Evolutionary conservation across 352 stramenopile species (phyloP), one percentile per base, ranked within the genome.

Genomic region (Phytophthora hibernalis): DNA sequence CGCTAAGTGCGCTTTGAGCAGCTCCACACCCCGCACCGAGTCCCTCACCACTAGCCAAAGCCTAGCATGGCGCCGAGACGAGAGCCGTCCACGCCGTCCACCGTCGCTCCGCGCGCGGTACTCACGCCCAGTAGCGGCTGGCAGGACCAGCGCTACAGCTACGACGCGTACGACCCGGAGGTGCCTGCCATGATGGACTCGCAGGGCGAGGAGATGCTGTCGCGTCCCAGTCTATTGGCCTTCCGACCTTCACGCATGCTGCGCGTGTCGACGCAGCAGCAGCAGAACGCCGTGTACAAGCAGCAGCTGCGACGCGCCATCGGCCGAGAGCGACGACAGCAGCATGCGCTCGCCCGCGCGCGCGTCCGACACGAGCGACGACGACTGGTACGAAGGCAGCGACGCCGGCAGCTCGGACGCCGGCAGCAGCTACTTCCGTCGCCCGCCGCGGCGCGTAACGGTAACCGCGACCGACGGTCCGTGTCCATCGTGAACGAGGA

Each of bases 201-300:
- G 22, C 42, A 68, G 30, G 58, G 37, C 13, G 74, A 79, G 7
- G 57, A 72, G 24, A 15, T 63, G 5, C 30, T 75, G 42, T 38
- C 59, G 10, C 76, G 80, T 4, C 76, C 80, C 3, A 84, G 73
- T 56, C 74, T 89, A 12, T 61, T 87, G 52, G 68, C 79, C 20
- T 89, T 87, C 56, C 68, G 76, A 7, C 68, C 72, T 2, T 80
- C 80, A 42, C 80, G 80, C 13, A 77, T 85, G 55, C 53, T 79
- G 61, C 77, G 77, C 28, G 65, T 80, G 24, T 83, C 81, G 42
- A 61, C 81, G 33, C 79, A 84, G 35, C 75, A 82, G 43, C 76
- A 82, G 12, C 79, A 85, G 44, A 79, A 70, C 44, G 58, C 67
- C 13, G 53, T 76, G 28, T 77, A 79, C 63, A 82, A 82, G 60